These are phyloP conservation scores for Paraurostyla sp. DNA, from an alignment of 73 alveolate species.

Conservation along the genomic window DNA sequence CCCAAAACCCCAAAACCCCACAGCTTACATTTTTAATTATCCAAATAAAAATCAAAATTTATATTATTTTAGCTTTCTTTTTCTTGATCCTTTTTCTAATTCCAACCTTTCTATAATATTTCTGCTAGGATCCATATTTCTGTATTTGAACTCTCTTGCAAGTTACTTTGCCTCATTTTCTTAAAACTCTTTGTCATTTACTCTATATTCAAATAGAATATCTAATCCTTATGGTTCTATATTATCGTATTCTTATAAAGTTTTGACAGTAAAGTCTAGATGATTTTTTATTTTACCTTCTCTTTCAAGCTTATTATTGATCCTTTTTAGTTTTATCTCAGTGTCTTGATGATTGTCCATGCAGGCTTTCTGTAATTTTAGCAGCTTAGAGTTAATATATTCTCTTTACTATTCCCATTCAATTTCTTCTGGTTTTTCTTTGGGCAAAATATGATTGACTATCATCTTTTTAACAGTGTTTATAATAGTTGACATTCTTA, in stretches of 20 bases:
- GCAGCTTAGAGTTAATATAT: neutral
- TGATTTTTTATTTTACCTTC: neutral
- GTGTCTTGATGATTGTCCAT: neutral
- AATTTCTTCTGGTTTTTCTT: neutral
- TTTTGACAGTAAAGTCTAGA: constrained; percentile 9
- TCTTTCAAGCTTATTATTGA: constrained; percentile 22
- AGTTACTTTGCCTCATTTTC: constrained; percentile 8
- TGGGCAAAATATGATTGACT: neutral
- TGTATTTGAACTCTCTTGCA: neutral
- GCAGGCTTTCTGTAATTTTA: constrained; percentile 1
- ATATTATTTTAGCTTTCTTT: neutral
- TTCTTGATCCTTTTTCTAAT: neutral
- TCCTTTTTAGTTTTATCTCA: neutral
- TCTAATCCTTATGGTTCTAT: constrained; percentile 46
- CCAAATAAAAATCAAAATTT: neutral
- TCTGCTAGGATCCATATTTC: constrained; percentile 47
- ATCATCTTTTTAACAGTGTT: neutral
- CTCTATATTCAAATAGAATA: constrained; percentile 42
- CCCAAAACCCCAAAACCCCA: too few species aligned
- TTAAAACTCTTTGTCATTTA: neutral
- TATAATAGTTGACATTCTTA: neutral
- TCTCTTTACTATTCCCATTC: neutral
- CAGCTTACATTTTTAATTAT: too few species aligned
- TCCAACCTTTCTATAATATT: constrained; percentile 33
- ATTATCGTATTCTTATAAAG: constrained; percentile 12